These are phyloP conservation scores for Globisporangium irregulare DNA, from an alignment of 352 stramenopile genomes.

Conservation along the genomic window DNA sequence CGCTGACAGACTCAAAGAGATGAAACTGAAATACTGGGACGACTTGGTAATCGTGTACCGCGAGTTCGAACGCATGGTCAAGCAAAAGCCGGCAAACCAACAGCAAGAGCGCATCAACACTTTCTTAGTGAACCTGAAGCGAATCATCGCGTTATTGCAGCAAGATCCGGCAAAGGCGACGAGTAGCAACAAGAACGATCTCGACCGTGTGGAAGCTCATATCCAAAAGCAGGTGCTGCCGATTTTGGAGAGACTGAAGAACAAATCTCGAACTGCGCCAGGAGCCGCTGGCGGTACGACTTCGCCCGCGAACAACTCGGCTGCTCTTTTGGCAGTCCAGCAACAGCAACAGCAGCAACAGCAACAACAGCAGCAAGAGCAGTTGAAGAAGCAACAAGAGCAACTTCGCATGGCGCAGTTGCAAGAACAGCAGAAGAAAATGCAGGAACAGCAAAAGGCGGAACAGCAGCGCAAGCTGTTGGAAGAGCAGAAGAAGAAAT, in stretches of 20 bases:
- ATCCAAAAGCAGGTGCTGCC: slow-evolving; percentile 84
- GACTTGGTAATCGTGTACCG: slow-evolving; percentile 79
- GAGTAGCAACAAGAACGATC: slow-evolving; percentile 72
- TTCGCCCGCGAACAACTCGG: slow-evolving; percentile 10
- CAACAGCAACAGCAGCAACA: slow-evolving; percentile 33
- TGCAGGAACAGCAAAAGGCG: slow-evolving; percentile 61
- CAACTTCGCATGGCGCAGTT: slow-evolving; percentile 47
- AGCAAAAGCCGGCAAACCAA: slow-evolving; percentile 74
- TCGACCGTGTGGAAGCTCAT: slow-evolving; percentile 78
- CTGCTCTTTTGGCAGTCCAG: slow-evolving; percentile 3
- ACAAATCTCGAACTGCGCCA: slow-evolving; percentile 47
- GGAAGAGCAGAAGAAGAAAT: slow-evolving; percentile 72
- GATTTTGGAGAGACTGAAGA: slow-evolving; percentile 72
- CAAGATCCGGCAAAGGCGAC: slow-evolving; percentile 78
- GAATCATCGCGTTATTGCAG: slow-evolving; percentile 75
- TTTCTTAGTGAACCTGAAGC: slow-evolving; percentile 77
- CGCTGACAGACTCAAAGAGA: slow-evolving; percentile 65
- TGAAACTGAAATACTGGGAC: slow-evolving; percentile 83
- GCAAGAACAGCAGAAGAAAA: slow-evolving; percentile 69
- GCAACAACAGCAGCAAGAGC: slow-evolving; percentile 38
- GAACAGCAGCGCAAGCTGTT: slow-evolving; percentile 63
- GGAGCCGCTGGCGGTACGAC: slow-evolving; percentile 17
- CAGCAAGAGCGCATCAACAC: slow-evolving; percentile 82
- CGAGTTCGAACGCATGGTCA: slow-evolving; percentile 85
- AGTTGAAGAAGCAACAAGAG: slow-evolving; percentile 68